phyloP scores from a whole-genome alignment of 148 eudicot genomes.

The Chenopodium formosanum region DNA sequence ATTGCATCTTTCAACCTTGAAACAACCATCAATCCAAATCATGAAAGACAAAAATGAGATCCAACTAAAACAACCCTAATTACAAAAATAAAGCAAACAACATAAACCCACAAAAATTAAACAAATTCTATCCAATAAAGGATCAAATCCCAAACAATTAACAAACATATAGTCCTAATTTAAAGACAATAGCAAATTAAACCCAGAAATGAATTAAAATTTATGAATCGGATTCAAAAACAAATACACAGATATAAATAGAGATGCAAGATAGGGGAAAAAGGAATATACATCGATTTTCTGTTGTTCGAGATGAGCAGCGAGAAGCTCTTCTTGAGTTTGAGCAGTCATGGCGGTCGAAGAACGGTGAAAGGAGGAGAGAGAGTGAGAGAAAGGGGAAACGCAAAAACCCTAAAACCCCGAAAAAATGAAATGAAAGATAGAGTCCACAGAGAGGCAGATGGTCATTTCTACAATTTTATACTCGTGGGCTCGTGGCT shows the following conservation, averaged over 20 bases:
- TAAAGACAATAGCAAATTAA: not conserved
- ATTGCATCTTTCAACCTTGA: not conserved
- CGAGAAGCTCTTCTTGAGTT: slow-evolving; percentile 70
- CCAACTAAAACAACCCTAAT: not conserved
- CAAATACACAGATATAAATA: not conserved
- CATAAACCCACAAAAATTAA: not conserved
- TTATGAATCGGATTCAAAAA: not conserved
- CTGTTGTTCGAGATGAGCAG: slow-evolving; percentile 62
- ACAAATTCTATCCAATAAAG: not conserved
- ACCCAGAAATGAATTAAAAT: not conserved
- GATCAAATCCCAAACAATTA: not conserved
- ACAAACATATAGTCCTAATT: not conserved
- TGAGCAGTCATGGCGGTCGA: slow-evolving; percentile 62
- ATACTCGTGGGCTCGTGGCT: not conserved
- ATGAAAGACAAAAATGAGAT: not conserved
- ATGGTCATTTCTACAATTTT: not conserved
- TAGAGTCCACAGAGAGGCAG: not conserved
- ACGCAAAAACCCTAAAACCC: slow-evolving; percentile 40
- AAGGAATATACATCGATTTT: slow-evolving; percentile 44
- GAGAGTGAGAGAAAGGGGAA: slow-evolving; percentile 2
- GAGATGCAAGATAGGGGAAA: not conserved
- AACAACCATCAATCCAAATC: not conserved
- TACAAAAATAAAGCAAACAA: not conserved
- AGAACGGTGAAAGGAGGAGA: not conserved
- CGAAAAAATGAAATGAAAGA: not conserved